Evolutionary conservation across 1,284 basidiomycete species (phyloP).

Genomic region (Heterobasidion irregulare): DNA sequence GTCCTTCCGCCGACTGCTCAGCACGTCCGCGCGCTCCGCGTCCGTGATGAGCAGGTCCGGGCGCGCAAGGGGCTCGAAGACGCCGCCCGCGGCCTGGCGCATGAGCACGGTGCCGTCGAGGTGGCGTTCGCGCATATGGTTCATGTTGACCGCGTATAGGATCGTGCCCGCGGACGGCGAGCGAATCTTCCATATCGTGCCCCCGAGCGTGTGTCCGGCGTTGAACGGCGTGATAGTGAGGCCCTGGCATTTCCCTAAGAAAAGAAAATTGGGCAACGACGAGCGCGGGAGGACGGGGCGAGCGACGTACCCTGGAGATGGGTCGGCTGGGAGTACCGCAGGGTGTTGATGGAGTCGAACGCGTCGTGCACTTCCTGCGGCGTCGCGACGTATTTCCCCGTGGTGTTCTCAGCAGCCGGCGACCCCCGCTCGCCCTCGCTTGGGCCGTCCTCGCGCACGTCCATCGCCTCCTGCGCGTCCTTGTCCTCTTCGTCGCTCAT

Average conservation of each 20-base stretch:
- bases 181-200: constrained; percentile 97
- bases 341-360: constrained; percentile 86
- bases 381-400: constrained; percentile 65
- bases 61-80: constrained; percentile 80
- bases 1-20: constrained; percentile 86
- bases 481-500: constrained; percentile 10
- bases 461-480: constrained; percentile 12
- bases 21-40: constrained; percentile 75
- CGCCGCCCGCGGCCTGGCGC: constrained; percentile 62
- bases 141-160: constrained; percentile 92
- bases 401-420: constrained; percentile 12
- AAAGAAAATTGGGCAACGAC: neutral
- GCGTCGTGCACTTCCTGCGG: constrained; percentile 87
- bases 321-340: constrained; percentile 93
- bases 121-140: constrained; percentile 95
- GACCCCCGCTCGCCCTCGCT: constrained; percentile 13
- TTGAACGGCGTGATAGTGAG: constrained; percentile 95
- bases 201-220: constrained; percentile 93
- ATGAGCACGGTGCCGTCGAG: constrained; percentile 90
- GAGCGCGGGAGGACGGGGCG: neutral
- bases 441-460: constrained; percentile 9
- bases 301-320: constrained; percentile 77
- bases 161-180: constrained; percentile 95
- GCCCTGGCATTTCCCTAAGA: constrained; percentile 77
- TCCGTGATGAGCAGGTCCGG: constrained; percentile 94